Evolutionary conservation across 1,139 yeast genomes (phyloP).

Genomic region (Arxiozyma telluris): DNA sequence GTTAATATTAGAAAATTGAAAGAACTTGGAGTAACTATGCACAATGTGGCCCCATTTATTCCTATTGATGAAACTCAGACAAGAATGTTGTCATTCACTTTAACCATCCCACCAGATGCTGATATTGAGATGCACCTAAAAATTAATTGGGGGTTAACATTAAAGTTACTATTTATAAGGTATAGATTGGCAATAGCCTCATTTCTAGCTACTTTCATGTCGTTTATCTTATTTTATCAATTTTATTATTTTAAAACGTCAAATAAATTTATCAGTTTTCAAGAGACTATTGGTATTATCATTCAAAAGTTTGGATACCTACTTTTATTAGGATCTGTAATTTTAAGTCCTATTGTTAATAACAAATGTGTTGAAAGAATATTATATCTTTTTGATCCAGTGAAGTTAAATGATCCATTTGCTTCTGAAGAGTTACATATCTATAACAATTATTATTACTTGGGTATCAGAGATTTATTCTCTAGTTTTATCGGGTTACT

Average conservation of each 20-base stretch:
- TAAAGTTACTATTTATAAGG: slow-evolving; percentile 50
- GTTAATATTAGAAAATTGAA: slow-evolving; percentile 35
- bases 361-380: slow-evolving; percentile 25
- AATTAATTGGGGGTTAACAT: slow-evolving; percentile 24
- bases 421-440: slow-evolving; percentile 19
- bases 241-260: slow-evolving; percentile 33
- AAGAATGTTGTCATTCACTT: slow-evolving; percentile 17
- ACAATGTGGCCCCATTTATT: slow-evolving; percentile 73
- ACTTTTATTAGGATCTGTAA: slow-evolving; percentile 18
- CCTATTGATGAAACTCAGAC: slow-evolving; percentile 37
- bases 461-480: slow-evolving; percentile 57
- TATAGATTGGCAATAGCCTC: slow-evolving; percentile 57
- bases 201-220: slow-evolving; percentile 43
- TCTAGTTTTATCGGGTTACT: slow-evolving; percentile 53
- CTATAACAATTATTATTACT: slow-evolving; percentile 40
- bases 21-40: slow-evolving; percentile 41
- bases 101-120: slow-evolving; percentile 32
- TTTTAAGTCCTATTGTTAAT: slow-evolving; percentile 37
- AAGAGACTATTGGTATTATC: slow-evolving; percentile 36
- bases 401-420: slow-evolving; percentile 35
- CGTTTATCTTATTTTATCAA: slow-evolving; percentile 41
- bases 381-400: slow-evolving; percentile 47
- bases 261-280: slow-evolving; percentile 45
- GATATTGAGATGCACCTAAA: slow-evolving; percentile 25
- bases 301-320: slow-evolving; percentile 21